Percentiles rank a stretch among this genome's conserved stretches.
These are phyloP conservation scores for Leishmania arabica DNA, from an alignment of 208 protist species.

Conservation along the genomic window DNA sequence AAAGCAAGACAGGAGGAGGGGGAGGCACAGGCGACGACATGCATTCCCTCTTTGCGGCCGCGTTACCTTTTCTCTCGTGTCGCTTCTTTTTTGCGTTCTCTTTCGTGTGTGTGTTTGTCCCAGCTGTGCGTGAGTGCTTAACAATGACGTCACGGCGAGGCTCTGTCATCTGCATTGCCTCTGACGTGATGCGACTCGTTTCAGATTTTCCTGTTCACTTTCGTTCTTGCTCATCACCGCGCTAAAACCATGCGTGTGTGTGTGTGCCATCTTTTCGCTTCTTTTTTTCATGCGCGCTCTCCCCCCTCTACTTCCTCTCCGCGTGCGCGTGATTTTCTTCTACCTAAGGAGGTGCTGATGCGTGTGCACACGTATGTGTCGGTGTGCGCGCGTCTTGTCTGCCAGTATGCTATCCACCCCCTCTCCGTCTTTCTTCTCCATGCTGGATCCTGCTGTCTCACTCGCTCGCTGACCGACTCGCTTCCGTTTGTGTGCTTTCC, in stretches of 20 bases:
- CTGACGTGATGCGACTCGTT: neutral
- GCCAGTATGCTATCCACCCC: neutral
- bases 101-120: neutral
- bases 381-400: neutral
- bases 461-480: neutral
- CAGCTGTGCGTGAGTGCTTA: neutral
- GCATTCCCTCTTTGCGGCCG: neutral
- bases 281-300: neutral
- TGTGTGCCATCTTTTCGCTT: neutral
- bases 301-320: neutral
- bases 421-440: neutral
- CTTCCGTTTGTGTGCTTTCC: neutral
- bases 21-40: neutral
- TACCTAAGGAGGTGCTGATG: neutral
- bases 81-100: neutral
- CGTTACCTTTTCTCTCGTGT: neutral
- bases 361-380: neutral
- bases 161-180: neutral
- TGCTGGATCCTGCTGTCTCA: neutral
- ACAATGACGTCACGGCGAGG: neutral
- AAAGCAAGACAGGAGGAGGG: too few relatives aligned
- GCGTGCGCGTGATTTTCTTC: neutral
- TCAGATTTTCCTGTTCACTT: neutral
- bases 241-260: neutral
- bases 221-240: neutral